Evolutionary conservation across 768 basidiomycete species (phyloP).

Genomic region (Suillus brevipes): DNA sequence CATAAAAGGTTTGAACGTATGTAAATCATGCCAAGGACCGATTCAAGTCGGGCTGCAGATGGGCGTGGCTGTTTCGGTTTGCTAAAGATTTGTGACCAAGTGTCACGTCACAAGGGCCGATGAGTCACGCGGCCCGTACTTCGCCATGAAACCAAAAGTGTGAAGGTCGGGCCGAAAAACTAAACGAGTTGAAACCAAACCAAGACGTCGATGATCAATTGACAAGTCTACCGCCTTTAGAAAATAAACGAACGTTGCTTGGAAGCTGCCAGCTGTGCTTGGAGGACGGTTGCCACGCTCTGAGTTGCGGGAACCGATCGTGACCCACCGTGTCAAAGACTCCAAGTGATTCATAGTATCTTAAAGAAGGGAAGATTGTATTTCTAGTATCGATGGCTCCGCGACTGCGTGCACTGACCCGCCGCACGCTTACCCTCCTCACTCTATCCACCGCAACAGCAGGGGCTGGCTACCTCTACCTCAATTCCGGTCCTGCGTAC

Average conservation of each 20-base stretch:
- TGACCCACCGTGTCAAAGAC: not conserved
- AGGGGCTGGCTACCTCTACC: slow-evolving; percentile 66
- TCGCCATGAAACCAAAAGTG: not conserved
- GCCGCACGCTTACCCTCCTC: slow-evolving; percentile 53
- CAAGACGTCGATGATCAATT: not conserved
- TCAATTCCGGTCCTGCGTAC: slow-evolving; percentile 73
- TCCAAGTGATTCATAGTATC: not conserved
- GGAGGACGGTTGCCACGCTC: not conserved
- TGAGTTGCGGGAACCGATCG: not conserved
- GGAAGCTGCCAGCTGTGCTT: not conserved
- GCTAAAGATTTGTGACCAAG: too few species aligned
- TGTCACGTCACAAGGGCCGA: not conserved
- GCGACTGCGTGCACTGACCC: slow-evolving; percentile 45
- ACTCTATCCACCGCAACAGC: slow-evolving; percentile 53
- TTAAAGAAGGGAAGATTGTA: not conserved
- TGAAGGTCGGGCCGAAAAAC: not conserved
- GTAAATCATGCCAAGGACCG: not conserved
- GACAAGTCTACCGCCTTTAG: not conserved
- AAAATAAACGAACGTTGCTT: not conserved
- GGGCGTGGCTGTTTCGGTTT: not conserved
- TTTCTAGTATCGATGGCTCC: slow-evolving; percentile 10
- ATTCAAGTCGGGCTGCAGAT: too few species aligned
- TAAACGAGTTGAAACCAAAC: not conserved
- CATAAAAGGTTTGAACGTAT: too few species aligned
- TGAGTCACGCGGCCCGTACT: not conserved